Evolutionary conservation across 2,329 filamentous ascomycete species (phyloP).

Genomic region (Dactylonectria macrodidyma): DNA sequence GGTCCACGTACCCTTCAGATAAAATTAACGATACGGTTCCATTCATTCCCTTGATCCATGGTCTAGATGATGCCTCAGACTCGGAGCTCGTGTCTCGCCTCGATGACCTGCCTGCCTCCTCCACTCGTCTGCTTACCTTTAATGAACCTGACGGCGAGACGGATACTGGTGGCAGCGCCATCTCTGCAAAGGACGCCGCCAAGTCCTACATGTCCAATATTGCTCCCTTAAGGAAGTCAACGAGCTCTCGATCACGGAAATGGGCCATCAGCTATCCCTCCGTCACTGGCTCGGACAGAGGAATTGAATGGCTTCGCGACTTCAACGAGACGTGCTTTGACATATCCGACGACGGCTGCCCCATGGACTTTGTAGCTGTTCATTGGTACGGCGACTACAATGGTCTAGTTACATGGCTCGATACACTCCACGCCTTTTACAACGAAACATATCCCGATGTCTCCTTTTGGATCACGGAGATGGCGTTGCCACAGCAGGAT

Average conservation of each 20-base stretch:
- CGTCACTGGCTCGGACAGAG: slow-evolving; percentile 57
- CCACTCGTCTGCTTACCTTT: slow-evolving; percentile 57
- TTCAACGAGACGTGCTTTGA: slow-evolving; percentile 59
- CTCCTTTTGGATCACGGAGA: slow-evolving; percentile 57
- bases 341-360: slow-evolving; percentile 56
- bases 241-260: slow-evolving; percentile 35
- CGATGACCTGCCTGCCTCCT: slow-evolving; percentile 49
- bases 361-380: slow-evolving; percentile 57
- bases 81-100: slow-evolving; percentile 47
- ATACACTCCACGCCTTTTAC: slow-evolving; percentile 55
- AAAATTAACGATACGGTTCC: slow-evolving; percentile 43
- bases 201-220: slow-evolving; percentile 55
- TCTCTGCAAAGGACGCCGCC: slow-evolving; percentile 57
- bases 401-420: slow-evolving; percentile 55
- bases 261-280: slow-evolving; percentile 59
- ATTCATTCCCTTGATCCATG: slow-evolving; percentile 58
- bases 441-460: slow-evolving; percentile 40
- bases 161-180: slow-evolving; percentile 56
- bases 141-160: slow-evolving; percentile 60
- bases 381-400: slow-evolving; percentile 59
- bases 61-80: slow-evolving; percentile 52
- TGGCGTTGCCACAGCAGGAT: slow-evolving; percentile 55
- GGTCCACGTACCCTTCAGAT: slow-evolving; percentile 53
- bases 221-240: slow-evolving; percentile 51
- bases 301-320: slow-evolving; percentile 56